A percentile compares a stretch with the other conserved stretches of the same genome.
Conservation (phyloP, 257 asterid genomes). For the Solanum virginianum region DNA sequence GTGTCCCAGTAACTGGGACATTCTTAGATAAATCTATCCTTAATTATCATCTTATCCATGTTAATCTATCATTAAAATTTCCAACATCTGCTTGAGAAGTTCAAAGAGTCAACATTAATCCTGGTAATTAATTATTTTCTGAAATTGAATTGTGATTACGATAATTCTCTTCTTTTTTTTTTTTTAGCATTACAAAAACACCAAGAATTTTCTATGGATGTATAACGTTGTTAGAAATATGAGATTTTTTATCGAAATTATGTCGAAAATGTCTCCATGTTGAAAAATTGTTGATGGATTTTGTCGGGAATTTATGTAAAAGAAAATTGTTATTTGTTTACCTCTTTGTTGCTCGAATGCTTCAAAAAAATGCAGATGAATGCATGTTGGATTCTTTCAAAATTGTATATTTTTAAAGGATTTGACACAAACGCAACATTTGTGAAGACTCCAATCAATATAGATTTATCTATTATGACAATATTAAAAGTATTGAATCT, state of each 20-base stretch:
- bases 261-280: not conserved
- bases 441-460: too few species aligned
- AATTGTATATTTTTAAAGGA: too few species aligned
- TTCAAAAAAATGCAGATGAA: too few species aligned
- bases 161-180: not conserved
- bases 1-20: not conserved
- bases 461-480: too few species aligned
- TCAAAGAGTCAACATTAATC: not conserved
- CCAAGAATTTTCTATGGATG: not conserved
- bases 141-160: too few species aligned
- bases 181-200: not conserved
- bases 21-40: not conserved
- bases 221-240: not conserved
- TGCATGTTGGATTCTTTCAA: too few species aligned
- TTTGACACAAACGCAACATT: too few species aligned
- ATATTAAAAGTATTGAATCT: too few species aligned
- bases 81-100: not conserved
- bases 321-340: not conserved
- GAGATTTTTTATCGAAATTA: not conserved
- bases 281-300: not conserved
- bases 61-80: not conserved
- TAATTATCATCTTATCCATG: not conserved
- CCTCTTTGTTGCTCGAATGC: too few species aligned
- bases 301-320: not conserved
- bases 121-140: not conserved